Base-by-base conservation (phyloP, 2,329 filamentous ascomycete species). In the Pestalotiopsis fici region DNA sequence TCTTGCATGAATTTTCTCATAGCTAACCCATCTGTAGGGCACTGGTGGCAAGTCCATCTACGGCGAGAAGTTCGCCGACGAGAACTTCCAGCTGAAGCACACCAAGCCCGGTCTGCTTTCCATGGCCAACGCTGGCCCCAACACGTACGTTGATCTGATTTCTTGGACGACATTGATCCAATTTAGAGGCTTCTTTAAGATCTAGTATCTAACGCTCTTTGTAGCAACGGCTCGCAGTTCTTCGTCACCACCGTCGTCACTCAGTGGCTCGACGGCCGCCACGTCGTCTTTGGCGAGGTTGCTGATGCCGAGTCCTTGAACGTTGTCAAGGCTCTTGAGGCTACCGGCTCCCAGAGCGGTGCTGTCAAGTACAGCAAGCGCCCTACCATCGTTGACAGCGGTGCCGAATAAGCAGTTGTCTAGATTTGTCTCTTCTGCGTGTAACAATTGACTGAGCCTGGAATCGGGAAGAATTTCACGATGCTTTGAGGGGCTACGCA, bases 151-250 rank as follows among this genome's bases (percentile, higher is more conserved):
- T 15, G 2, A 23, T 43, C 4, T 50, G 4, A 55, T 56, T 35
- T 11, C n/a, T 21, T 9, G 13, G 13, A 3, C 11, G 23, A 25
- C 23, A 27, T 67, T 43, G 21, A 5, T 37, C n/a, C n/a, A n/a
- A n/a, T 28, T 18, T 23, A 15, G n/a, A 6, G 11, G 12, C 9
- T 23, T 25, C 39, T 47, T 28, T 27, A 3, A 1, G 3, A 18
- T 7, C 31, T 27, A 27, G 18, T 25, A 9, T n/a, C 18, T 50
- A 37, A 23, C 12, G 7, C 3, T 1, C 7, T 61, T 83, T 13
- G 83, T 70, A 97, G 96, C 81, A 99, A 99, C 85, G 96, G 96
- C 76, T 97, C 93, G 64, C 95, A 98, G 83, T 98, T 98, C 88
- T 98, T 98, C 87, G 85, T 98, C 79, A 98, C 95, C 76, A 98